Evolutionary conservation across 352 stramenopile genomes (phyloP).

Genomic region (Pythium aphanidermatum): DNA sequence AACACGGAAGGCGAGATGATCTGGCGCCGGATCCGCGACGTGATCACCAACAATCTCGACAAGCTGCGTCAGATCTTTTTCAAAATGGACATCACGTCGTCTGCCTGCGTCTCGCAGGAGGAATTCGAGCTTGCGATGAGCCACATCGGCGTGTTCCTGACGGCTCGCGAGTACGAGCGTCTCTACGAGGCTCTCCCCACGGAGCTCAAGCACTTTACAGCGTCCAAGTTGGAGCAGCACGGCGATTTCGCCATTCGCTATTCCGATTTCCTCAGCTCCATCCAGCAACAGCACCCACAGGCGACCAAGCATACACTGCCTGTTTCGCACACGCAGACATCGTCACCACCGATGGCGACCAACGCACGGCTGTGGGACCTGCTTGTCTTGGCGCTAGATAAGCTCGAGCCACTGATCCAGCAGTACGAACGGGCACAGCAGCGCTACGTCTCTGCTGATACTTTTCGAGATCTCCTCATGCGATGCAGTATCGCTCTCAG

Average conservation of each 20-base stretch:
- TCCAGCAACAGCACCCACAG: slow-evolving; percentile 26
- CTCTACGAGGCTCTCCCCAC: slow-evolving; percentile 46
- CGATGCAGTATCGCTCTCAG: slow-evolving; percentile 55
- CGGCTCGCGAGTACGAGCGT: slow-evolving; percentile 51
- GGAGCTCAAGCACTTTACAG: slow-evolving; percentile 26
- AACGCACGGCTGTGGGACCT: slow-evolving; percentile 57
- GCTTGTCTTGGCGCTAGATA: slow-evolving; percentile 41
- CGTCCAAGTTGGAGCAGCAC: background rate
- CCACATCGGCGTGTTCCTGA: slow-evolving; percentile 72
- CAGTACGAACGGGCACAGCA: slow-evolving; percentile 55
- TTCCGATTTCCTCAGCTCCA: slow-evolving; percentile 44
- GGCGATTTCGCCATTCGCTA: slow-evolving; percentile 45
- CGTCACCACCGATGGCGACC: slow-evolving; percentile 22
- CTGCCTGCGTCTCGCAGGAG: slow-evolving; percentile 49
- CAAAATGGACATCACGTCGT: slow-evolving; percentile 73
- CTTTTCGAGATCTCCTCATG: slow-evolving; percentile 54
- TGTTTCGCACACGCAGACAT: slow-evolving; percentile 34
- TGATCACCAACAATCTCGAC: slow-evolving; percentile 42
- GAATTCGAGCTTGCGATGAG: slow-evolving; percentile 67
- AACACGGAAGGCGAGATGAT: slow-evolving; percentile 40
- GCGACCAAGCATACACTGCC: slow-evolving; percentile 21
- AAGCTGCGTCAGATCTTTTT: slow-evolving; percentile 74
- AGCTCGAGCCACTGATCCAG: slow-evolving; percentile 39
- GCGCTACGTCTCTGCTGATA: slow-evolving; percentile 42
- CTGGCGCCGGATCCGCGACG: slow-evolving; percentile 48